These are phyloP conservation scores for Globisporangium abappressorium DNA, from an alignment of 352 stramenopile genomes.

Conservation along the genomic window DNA sequence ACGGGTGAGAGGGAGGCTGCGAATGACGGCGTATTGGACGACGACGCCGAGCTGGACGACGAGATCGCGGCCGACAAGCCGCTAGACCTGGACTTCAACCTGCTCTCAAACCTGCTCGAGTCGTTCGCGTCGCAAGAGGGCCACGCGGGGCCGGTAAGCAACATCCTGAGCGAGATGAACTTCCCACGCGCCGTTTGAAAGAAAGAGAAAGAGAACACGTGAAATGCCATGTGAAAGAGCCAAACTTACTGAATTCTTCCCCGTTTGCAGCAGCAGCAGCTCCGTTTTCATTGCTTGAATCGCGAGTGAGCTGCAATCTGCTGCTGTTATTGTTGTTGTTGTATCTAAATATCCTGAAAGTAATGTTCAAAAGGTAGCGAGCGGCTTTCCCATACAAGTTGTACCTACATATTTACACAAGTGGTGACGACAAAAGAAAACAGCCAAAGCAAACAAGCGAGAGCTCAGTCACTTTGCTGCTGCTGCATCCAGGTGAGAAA, in stretches of 20 bases:
- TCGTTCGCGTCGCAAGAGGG: conserved; percentile 80
- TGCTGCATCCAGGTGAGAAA: conserved; percentile 43
- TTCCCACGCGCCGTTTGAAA: conserved; percentile 16
- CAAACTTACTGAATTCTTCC: background rate
- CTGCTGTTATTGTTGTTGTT: background rate
- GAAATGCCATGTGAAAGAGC: background rate
- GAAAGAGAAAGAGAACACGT: background rate
- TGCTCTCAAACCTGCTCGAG: conserved; percentile 80
- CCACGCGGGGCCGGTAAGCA: conserved; percentile 64
- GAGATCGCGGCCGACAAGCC: conserved; percentile 33
- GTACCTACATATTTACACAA: background rate
- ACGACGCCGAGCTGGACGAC: conserved; percentile 12
- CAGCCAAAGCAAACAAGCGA: background rate
- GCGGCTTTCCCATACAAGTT: background rate
- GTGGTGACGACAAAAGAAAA: background rate
- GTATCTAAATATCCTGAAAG: background rate
- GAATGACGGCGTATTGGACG: background rate
- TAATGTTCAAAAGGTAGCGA: background rate
- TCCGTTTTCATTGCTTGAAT: background rate
- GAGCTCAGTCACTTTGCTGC: background rate
- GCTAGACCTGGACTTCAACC: conserved; percentile 78
- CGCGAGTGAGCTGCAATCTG: background rate
- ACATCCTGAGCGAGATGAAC: conserved; percentile 66
- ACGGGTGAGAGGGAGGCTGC: background rate
- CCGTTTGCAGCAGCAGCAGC: background rate